These are phyloP conservation scores for Cucumis melo DNA, from an alignment of 306 rosid genomes.

Conservation along the genomic window DNA sequence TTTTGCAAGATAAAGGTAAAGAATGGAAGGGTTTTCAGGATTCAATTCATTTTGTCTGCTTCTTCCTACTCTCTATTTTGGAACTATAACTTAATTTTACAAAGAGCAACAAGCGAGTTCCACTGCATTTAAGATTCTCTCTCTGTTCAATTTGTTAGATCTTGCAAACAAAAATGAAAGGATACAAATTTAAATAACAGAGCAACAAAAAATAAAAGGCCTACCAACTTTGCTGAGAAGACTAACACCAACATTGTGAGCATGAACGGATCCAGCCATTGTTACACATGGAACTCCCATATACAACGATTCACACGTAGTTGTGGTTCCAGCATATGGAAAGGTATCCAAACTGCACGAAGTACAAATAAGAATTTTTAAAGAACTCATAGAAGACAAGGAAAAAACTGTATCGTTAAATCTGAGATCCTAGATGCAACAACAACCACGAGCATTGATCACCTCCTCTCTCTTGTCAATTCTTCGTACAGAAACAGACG, in stretches of 20 bases:
- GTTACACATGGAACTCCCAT: slow-evolving; percentile 99
- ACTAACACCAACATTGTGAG: slow-evolving; percentile 98
- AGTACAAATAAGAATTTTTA: neutral
- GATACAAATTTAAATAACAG: neutral
- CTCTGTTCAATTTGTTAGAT: neutral
- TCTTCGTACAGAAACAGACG: neutral
- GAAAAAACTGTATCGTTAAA: neutral
- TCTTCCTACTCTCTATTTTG: neutral
- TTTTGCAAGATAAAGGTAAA: neutral
- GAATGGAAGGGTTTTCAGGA: neutral
- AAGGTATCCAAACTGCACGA: slow-evolving; percentile 87
- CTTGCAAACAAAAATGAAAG: neutral
- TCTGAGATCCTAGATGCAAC: neutral
- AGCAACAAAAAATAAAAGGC: neutral
- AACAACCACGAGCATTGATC: neutral
- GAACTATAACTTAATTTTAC: neutral
- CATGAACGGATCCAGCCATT: slow-evolving; percentile 95
- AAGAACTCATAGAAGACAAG: neutral
- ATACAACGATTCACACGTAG: slow-evolving; percentile 90
- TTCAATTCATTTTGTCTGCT: neutral
- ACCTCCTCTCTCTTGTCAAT: neutral
- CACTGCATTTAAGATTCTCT: neutral
- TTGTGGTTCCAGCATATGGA: slow-evolving; percentile 98
- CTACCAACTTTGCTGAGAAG: slow-evolving; percentile 82
- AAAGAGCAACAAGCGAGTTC: neutral